Evolutionary conservation across 2,329 filamentous ascomycete genomes (phyloP), one percentile per base, ranked within the genome.

Genomic region (Claviceps maximensis): DNA sequence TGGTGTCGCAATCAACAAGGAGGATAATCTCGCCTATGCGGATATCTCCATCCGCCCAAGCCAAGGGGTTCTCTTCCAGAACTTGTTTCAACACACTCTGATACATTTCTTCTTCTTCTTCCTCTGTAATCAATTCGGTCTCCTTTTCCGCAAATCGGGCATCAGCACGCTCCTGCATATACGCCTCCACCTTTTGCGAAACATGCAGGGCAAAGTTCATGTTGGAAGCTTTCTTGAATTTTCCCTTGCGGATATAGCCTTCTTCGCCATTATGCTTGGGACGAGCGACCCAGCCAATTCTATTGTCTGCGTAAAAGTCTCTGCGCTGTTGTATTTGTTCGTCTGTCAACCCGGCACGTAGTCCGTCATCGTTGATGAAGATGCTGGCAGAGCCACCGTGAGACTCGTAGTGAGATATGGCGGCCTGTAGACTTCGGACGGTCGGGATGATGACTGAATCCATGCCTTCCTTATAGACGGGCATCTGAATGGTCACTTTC

Each of bases 171-270:
- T 62, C 57, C 19, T 68, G 66, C 40, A 87, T 68, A 54, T 77
- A 77, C 12, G 78, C 76, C 63, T 87, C 84, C 2, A 85, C 76
- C 54, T 77, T 74, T 61, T 78, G 76, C 38, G 77, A 81, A 50
- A 84, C 68, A 58, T 76, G 76, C 54, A 87, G 70, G 3, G 76
- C 82, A 61, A 82, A 87, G 65, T 87, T 87, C 83, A 87, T 87
- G 69, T 87, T 87, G 29, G 82, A 86, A 1, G 82, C 82, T 67
- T 86, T 85, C 70, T 86, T 86, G 71, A 85, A 86, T 63, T 84
- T 84, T 52, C 82, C 82, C 41, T 71, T 71, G 41, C 79, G 72
- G 19, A 75, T 56, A 59, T 78, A 82, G 25, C 71, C 68, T 52
- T 71, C 71, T 29, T 73, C 69, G 12, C 70, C 68, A 54, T 73